phyloP scores from a whole-genome alignment of 306 rosid species.

The Cucumis cinereus region DNA sequence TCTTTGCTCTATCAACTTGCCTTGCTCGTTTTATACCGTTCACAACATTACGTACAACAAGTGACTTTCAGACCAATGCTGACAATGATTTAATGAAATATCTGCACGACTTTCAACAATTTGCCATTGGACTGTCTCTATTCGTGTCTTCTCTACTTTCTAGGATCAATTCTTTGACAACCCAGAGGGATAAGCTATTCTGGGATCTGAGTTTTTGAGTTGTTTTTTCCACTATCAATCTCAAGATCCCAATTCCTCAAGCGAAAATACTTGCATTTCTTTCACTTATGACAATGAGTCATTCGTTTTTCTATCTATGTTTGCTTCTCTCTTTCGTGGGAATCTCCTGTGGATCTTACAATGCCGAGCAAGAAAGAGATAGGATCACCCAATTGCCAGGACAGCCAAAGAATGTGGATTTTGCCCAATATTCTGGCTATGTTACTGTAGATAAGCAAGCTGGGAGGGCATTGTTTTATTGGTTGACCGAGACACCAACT shows the following conservation, averaged over 20 bases:
- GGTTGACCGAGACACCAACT: slow-evolving; percentile 68
- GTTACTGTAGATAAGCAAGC: slow-evolving; percentile 61
- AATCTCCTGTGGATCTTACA: slow-evolving; percentile 28
- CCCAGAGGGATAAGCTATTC: slow-evolving; percentile 2
- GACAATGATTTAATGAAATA: slow-evolving; percentile 12
- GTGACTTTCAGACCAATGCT: slow-evolving; percentile 23
- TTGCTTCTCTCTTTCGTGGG: slow-evolving; percentile 30
- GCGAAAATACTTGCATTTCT: neutral
- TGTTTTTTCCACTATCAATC: neutral
- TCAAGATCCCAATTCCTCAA: neutral
- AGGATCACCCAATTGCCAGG: slow-evolving; percentile 60
- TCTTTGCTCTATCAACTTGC: slow-evolving; percentile 1
- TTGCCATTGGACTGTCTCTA: neutral
- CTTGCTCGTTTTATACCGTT: slow-evolving; percentile 14
- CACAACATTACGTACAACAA: slow-evolving; percentile 15
- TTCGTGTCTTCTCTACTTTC: neutral
- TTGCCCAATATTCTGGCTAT: slow-evolving; percentile 84
- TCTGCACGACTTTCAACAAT: neutral
- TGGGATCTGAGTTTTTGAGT: slow-evolving; percentile 25
- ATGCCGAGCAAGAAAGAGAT: slow-evolving; percentile 59
- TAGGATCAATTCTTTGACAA: slow-evolving; percentile 5
- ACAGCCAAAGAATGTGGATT: slow-evolving; percentile 59
- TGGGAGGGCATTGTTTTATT: slow-evolving; percentile 88
- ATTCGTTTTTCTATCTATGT: slow-evolving; percentile 18
- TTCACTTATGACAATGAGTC: slow-evolving; percentile 26